Base-by-base conservation (phyloP, 1,284 basidiomycete species). In the Leccinum pseudoinsigne region DNA sequence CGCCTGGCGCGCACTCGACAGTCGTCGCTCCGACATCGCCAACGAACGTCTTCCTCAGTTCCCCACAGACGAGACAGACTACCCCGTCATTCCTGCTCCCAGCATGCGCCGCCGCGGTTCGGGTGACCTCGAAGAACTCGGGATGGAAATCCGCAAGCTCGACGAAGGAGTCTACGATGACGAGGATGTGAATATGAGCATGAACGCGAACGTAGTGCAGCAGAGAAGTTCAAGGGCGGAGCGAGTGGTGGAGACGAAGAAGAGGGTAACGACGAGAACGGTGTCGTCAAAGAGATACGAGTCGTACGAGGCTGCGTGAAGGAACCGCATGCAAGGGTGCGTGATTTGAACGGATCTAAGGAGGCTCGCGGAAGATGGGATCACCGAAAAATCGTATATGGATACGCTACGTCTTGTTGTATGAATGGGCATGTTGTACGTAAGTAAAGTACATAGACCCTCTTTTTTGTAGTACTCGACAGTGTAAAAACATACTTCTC, bases 21-120 rank as follows among this genome's bases (percentile, higher is more conserved):
- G 91, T 38, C 94, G 95, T 67, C 92, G 92, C 69, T 91, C 90
- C 40, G 97, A 99, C 79, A 83, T 95, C 63, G 87, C 90, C 71
- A 99, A 99, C 81, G 97, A 99, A 78, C 90, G 93, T 63, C 79
- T 98, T 58, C 97, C 97, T 21, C 21, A 21, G 21, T 21, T 21
- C 21, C 77, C 77, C 36, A 70, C 68, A 18, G 67, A 67, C 58
- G 75, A 76, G 16, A 71, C 73, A 9, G 69, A 72, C 69, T 78
- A 76, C 65, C 80, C 75, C 62, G 82, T 80, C 68, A 87, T 83
- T 76, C 81, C 87, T 1, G 83, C 81, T 11, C 86, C 87, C 4
- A 87, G 84, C 68, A 90, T 88, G 86, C 85, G 85, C 10, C 71
- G 87, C 76, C 67, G 87, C 79, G 74, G 79, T 68, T 70, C 77